phyloP scores from a whole-genome alignment of 148 eudicot genomes.

The Bassia scoparia region DNA sequence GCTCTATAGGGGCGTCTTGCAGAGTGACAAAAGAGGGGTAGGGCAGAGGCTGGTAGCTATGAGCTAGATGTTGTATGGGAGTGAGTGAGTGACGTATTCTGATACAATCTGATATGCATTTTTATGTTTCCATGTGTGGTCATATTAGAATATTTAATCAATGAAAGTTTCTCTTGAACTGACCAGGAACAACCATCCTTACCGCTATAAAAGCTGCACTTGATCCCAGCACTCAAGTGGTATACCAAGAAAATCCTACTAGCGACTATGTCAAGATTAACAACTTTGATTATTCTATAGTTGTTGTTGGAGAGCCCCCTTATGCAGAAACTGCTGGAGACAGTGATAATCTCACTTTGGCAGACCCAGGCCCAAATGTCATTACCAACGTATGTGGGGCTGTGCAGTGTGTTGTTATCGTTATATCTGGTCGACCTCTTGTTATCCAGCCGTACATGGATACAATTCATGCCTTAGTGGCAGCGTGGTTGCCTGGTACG shows the following conservation, averaged over 20 bases:
- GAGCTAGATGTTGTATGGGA: too few relatives aligned
- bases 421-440: conserved; percentile 76
- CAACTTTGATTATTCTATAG: conserved; percentile 58
- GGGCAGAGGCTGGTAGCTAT: too few relatives aligned
- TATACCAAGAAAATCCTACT: conserved; percentile 49
- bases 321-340: conserved; percentile 79
- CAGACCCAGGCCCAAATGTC: conserved; percentile 63
- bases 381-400: conserved; percentile 58
- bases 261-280: conserved; percentile 43
- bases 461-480: conserved; percentile 58
- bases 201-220: conserved; percentile 55
- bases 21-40: too few relatives aligned
- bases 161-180: conserved; percentile 7
- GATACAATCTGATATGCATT: background rate
- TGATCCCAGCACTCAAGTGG: conserved; percentile 51
- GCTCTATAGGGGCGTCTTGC: too few relatives aligned
- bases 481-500: conserved; percentile 83
- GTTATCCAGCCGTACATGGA: conserved; percentile 66
- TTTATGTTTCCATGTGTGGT: background rate
- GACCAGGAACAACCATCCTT: conserved; percentile 66
- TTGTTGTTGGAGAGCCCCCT: conserved; percentile 74
- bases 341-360: conserved; percentile 49
- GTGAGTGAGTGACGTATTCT: background rate
- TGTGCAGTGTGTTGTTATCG: conserved; percentile 57
- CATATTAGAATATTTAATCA: background rate